Base-by-base conservation (phyloP, 257 asterid genomes). In the Eustoma russellianum region DNA sequence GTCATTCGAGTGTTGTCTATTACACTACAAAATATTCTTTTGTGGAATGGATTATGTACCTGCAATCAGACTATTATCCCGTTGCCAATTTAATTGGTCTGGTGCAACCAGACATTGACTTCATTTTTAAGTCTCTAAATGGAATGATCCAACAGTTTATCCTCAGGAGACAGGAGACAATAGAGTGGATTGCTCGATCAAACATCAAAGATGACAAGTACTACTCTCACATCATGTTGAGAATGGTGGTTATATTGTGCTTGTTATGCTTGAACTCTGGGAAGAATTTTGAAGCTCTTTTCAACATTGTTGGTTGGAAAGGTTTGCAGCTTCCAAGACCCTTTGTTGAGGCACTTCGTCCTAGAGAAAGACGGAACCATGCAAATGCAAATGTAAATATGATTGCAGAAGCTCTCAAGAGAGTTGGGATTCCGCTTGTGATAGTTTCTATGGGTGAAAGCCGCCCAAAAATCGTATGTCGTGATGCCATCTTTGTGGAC, bases 341-440 rank as follows among this genome's bases (percentile, higher is more conserved):
- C 9, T 79, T 81, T 24, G 47, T n/a, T 35, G 70, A 67, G 4
- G 74, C 67, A 46, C 45, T 81, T 47, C 28, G 11, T n/a, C 55
- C 16, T 44, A 53, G 59, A 13, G 18, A 13, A 46, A 54, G 17
- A 66, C 43, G 14, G 8, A 56, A 16, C n/a, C 5, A 13, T 33
- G 17, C n/a, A n/a, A 52, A 0, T 7, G 40, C 59, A 14, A 13
- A 33, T 61, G 9, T 16, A 13, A 41, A 62, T 47, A 61, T 53
- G 14, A 46, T 77, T 52, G 79, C 79, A 6, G 68, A 41, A 53
- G 94, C 92, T 9, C 72, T 75, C 54, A 61, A 64, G 51, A 40
- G 43, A 17, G 61, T 70, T 2, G 76, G 79, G 14, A 78, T 81
- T 68, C 94, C 91, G 40, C 44, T 79, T 15, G 71, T 81, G 50